phyloP scores from a whole-genome alignment of 345 rosid genomes.

The Corchorus olitorius region DNA sequence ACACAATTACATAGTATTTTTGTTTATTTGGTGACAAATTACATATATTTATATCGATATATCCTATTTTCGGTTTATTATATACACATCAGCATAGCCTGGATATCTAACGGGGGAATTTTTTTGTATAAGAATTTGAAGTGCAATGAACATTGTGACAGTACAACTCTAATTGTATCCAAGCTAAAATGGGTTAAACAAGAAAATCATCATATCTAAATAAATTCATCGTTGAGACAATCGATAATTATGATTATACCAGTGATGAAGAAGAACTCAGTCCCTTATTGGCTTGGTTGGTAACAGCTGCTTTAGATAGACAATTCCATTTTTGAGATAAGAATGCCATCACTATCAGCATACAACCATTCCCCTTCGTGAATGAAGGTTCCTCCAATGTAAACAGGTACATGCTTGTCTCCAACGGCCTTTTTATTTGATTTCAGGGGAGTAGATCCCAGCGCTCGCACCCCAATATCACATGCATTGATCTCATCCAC shows the following conservation, averaged over 20 bases:
- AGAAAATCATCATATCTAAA: not conserved
- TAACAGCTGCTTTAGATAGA: conserved; percentile 38
- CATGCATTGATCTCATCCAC: conserved; percentile 83
- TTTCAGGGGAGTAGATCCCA: conserved; percentile 80
- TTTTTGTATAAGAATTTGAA: not conserved
- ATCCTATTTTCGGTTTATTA: not conserved
- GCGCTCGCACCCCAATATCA: conserved; percentile 74
- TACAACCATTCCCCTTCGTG: conserved; percentile 84
- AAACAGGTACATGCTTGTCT: conserved; percentile 60
- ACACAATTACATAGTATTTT: no score
- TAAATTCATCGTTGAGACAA: not conserved
- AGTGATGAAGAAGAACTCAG: no score
- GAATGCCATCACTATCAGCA: conserved; percentile 82
- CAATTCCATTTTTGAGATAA: conserved; percentile 64
- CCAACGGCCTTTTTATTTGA: conserved; percentile 78
- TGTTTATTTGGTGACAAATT: not conserved
- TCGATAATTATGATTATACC: no score
- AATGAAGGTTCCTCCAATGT: conserved; percentile 62
- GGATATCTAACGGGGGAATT: not conserved
- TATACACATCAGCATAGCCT: not conserved
- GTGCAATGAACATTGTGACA: conserved; percentile 3
- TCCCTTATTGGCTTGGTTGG: not conserved
- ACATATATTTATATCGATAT: not conserved
- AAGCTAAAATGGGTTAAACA: not conserved
- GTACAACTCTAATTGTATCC: not conserved